Evolutionary conservation across 306 rosid species (phyloP), one percentile per base, ranked within the genome.

Genomic region (Quillaja saponaria): DNA sequence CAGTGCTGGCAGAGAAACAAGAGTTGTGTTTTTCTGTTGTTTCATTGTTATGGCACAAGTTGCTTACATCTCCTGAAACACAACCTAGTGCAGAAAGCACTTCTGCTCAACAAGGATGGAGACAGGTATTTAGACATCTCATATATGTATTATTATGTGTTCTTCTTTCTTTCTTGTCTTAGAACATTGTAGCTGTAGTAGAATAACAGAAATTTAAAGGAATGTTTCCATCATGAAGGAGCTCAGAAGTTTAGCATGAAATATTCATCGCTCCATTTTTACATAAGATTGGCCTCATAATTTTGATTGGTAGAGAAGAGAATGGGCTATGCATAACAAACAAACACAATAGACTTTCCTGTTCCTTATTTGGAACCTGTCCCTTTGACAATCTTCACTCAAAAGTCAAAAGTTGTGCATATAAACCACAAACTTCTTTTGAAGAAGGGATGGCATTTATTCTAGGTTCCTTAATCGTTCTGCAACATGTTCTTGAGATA

Each of bases 81-180:
- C 95, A 88, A 68, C 98, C 88, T 47, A 75, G 80, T 60, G 88
- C 87, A 35, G 98, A 91, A 73, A 86, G 98, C 82, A 91, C 98
- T 69, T 91, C 98, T 56, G 98, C 96, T 34, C 98, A 91, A 61
- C 98, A 91, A 81, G 98, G 98, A 35, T 91, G 98, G 96, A 80
- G 95, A 67, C 98, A 91, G 95, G 98, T 91, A 84, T 38, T 51
- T 45, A 28, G 67, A 11, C 6, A 48, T 15, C 5, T 69, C 68
- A 17, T 66, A 44, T 56, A 15, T 71, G 31, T 54, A 13, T 33
- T 37, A 12, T 34, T 33, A 39, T 21, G 45, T 55, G 25, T 49
- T 4, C n/a, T 20, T 71, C 66, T 18, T n/a, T n/a, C n/a, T n/a
- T n/a, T 57, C 51, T 71, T 61, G 38, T 1, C 17, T 17, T 44